Evolutionary conservation across 2,329 filamentous ascomycete species (phyloP), one percentile per base, ranked within the genome.

Genomic region (Cladophialophora psammophila): DNA sequence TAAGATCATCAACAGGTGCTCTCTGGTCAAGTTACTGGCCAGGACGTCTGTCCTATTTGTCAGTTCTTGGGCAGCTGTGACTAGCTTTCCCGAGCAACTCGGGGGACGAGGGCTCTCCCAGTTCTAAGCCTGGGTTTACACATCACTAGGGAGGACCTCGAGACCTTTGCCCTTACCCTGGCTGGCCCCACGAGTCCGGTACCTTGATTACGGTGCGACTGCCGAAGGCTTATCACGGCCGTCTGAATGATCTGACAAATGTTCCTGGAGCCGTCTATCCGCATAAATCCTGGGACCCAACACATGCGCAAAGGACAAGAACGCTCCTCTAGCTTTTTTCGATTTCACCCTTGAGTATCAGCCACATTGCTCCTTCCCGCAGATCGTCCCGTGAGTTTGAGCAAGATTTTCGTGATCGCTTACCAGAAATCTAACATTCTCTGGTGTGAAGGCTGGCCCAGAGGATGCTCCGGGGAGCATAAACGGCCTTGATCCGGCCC

Each of bases 131-230:
- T 31, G 38, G 12, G 35, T 50, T 32, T 10, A 13, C 31, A 9
- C 57, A 50, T 60, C 32, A 26, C 31, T 40, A 5, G 20, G 32
- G 38, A 50, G 34, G 20, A 31, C 18, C 18, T 6, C 15, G 8
- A 50, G 45, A 26, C 45, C 12, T 50, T 45, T 26, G 26, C 45
- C 45, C 45, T 50, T 60, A 7, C 40, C 7, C 45, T 50, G 26
- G 31, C 40, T 12, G 26, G 57, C 57, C 38, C 57, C 57, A 60
- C 57, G 45, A 60, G 18, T 60, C 42, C 40, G 26, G 13, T 34
- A 35, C 8, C 45, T 60, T 45, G 57, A 60, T 35, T 50, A 34
- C 40, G 13, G 31, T 35, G 40, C 40, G 36, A 34, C 38, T 35
- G n/a, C 57, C 26, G 57, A 34, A 60, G 42, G 31, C 26, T 31